Evolutionary conservation across 805 yeast genomes (phyloP).

Genomic region (Huiozyma naganishii): DNA sequence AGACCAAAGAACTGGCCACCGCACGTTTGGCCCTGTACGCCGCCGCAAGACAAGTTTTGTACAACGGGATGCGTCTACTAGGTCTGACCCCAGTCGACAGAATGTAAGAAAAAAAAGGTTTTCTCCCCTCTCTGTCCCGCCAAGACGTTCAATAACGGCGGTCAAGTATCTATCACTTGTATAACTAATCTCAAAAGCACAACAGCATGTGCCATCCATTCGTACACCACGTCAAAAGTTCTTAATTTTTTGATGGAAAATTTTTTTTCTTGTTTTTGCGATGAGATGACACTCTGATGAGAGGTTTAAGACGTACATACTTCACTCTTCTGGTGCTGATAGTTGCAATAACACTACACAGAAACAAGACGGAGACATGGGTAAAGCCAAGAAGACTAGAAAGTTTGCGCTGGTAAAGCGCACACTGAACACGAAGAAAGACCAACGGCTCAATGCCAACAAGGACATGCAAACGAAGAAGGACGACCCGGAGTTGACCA

Average conservation of each 20-base stretch:
- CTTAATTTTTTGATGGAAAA: too few relatives aligned
- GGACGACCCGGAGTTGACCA: conserved; percentile 68
- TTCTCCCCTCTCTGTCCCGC: too few relatives aligned
- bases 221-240: too few relatives aligned
- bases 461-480: conserved; percentile 32
- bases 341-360: background rate
- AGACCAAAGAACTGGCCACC: conserved; percentile 68
- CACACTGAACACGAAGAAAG: conserved; percentile 57
- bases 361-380: conserved; percentile 45
- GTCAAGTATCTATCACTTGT: too few relatives aligned
- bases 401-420: conserved; percentile 91
- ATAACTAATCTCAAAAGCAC: too few relatives aligned
- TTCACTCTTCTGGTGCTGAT: too few relatives aligned
- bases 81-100: conserved; percentile 96
- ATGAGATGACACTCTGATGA: too few relatives aligned
- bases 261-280: too few relatives aligned
- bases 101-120: conserved; percentile 43
- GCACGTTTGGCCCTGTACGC: conserved; percentile 89
- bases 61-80: conserved; percentile 78
- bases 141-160: too few relatives aligned
- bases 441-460: conserved; percentile 41
- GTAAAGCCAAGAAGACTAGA: conserved; percentile 93
- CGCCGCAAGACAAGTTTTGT: conserved; percentile 78
- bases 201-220: too few relatives aligned
- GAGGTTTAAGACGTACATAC: too few relatives aligned